These are phyloP conservation scores for Calcarisporium arbuscula DNA, from an alignment of 2,329 filamentous ascomycete species.

Conservation along the genomic window DNA sequence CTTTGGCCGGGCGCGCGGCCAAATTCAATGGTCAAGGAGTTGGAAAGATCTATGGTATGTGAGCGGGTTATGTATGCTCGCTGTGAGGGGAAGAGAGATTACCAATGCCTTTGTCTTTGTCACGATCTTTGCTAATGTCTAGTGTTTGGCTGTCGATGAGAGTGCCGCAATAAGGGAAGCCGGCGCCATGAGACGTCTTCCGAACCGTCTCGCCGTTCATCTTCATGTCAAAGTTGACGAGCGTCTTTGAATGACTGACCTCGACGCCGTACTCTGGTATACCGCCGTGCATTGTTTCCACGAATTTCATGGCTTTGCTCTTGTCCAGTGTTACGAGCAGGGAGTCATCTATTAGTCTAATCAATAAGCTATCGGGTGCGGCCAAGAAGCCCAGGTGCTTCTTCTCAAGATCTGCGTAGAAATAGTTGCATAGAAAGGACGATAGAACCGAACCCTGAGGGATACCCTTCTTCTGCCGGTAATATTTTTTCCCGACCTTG, in stretches of 20 bases:
- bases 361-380: slow-evolving; percentile 52
- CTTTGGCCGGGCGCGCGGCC: slow-evolving; percentile 65
- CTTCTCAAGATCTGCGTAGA: slow-evolving; percentile 82
- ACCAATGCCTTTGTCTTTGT: slow-evolving; percentile 45
- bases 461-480: slow-evolving; percentile 81
- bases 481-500: slow-evolving; percentile 81
- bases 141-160: slow-evolving; percentile 69
- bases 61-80: background rate
- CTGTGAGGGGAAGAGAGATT: slow-evolving; percentile 14
- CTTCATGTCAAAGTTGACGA: slow-evolving; percentile 72
- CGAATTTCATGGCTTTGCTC: slow-evolving; percentile 62
- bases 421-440: slow-evolving; percentile 85
- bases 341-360: slow-evolving; percentile 90
- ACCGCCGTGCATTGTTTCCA: slow-evolving; percentile 74
- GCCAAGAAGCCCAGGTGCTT: slow-evolving; percentile 62
- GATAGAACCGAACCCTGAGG: slow-evolving; percentile 90
- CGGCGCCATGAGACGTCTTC: slow-evolving; percentile 29
- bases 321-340: slow-evolving; percentile 72
- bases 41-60: slow-evolving; percentile 35
- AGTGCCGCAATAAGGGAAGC: slow-evolving; percentile 88
- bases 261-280: slow-evolving; percentile 72
- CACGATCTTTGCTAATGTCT: slow-evolving; percentile 64
- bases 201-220: slow-evolving; percentile 48
- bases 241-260: slow-evolving; percentile 71
- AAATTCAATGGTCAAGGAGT: slow-evolving; percentile 75